phyloP scores from a whole-genome alignment of 139 green algal genomes.

The Volvox reticuliferus region DNA sequence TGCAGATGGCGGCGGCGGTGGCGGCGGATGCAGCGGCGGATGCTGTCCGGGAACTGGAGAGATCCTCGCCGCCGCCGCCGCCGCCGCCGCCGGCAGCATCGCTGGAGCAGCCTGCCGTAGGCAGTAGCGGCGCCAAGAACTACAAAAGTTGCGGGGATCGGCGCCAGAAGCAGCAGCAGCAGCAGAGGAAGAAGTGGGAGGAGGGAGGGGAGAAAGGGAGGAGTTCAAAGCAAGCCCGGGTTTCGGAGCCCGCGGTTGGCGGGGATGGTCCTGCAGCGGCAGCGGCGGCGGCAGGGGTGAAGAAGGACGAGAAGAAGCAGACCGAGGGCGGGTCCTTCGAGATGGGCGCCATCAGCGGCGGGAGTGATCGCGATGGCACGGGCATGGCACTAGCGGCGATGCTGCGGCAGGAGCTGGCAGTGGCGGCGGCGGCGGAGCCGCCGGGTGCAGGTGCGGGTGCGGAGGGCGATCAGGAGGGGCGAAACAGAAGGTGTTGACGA shows the following conservation, averaged over 20 bases:
- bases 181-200: neutral
- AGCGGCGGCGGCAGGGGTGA: neutral
- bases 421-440: neutral
- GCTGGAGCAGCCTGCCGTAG: neutral
- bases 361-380: neutral
- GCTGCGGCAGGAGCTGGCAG: constrained; percentile 15
- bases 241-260: neutral
- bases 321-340: neutral
- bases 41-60: neutral
- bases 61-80: no score
- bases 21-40: neutral
- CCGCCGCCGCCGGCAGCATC: neutral
- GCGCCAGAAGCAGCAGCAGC: neutral
- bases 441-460: neutral
- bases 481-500: neutral
- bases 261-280: neutral
- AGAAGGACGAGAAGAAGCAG: neutral
- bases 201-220: neutral
- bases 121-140: neutral
- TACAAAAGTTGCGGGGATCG: no score
- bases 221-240: no score
- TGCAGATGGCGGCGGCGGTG: neutral
- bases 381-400: neutral
- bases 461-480: no score
- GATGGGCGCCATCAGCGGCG: neutral